A percentile compares a stretch with the other conserved stretches of the same genome.
Conservation (phyloP, 78 protist genomes). For the Protostelium mycophagum region DNA sequence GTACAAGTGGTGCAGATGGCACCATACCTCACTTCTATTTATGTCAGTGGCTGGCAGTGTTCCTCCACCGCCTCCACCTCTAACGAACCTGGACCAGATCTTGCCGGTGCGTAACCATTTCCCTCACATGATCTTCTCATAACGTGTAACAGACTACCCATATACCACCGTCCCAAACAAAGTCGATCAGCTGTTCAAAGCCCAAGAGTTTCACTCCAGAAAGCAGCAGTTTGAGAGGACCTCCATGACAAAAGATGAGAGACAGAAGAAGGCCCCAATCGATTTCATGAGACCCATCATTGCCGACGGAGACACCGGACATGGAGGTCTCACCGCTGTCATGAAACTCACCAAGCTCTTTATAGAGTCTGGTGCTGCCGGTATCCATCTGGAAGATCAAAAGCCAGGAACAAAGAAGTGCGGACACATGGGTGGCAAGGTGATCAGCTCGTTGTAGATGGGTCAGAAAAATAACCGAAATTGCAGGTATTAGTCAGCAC, state of each 20-base stretch:
- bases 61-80: slow-evolving; percentile 68
- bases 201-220: slow-evolving; percentile 78
- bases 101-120: slow-evolving; percentile 39
- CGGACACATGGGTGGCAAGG: slow-evolving; percentile 85
- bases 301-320: slow-evolving; percentile 96
- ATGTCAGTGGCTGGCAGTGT: slow-evolving; percentile 81
- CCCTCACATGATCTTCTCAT: not conserved
- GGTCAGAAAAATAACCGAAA: too few species aligned
- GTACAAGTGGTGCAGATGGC: slow-evolving; percentile 79
- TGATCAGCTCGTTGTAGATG: too few species aligned
- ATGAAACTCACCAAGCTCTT: slow-evolving; percentile 85
- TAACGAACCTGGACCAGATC: slow-evolving; percentile 85
- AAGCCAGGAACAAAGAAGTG: slow-evolving; percentile 80
- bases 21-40: slow-evolving; percentile 52
- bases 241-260: slow-evolving; percentile 13
- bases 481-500: slow-evolving; percentile 76
- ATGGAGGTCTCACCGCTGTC: slow-evolving; percentile 89
- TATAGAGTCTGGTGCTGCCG: slow-evolving; percentile 91
- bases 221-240: slow-evolving; percentile 48
- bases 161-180: slow-evolving; percentile 78
- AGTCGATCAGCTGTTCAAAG: slow-evolving; percentile 61
- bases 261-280: slow-evolving; percentile 11
- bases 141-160: slow-evolving; percentile 70
- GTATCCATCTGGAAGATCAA: slow-evolving; percentile 94
- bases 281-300: slow-evolving; percentile 84